phyloP scores from a whole-genome alignment of 2,329 filamentous ascomycete genomes.

The Ophiostoma fasciatum region DNA sequence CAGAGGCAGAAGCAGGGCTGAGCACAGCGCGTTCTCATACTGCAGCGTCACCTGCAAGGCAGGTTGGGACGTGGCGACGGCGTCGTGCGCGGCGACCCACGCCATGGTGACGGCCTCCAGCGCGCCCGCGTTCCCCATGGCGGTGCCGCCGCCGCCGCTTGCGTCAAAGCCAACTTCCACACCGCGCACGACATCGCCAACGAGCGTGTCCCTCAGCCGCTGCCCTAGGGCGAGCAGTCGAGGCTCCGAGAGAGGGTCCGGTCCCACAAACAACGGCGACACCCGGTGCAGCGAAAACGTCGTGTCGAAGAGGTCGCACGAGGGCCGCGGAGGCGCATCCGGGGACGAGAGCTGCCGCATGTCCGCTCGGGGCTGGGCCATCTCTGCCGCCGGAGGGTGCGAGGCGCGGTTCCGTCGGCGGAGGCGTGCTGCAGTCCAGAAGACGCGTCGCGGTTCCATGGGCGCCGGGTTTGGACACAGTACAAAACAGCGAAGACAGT shows the following conservation, averaged over 20 bases:
- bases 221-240: conserved; percentile 30
- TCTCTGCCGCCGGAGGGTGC: no score
- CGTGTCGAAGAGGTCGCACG: conserved; percentile 34
- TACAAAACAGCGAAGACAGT: no score
- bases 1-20: conserved; percentile 33
- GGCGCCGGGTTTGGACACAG: neutral
- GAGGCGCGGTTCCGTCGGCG: neutral
- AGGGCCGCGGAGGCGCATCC: conserved; percentile 11
- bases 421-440: neutral
- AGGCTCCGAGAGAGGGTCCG: conserved; percentile 20
- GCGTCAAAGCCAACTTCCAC: conserved; percentile 36
- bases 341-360: neutral
- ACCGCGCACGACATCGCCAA: conserved; percentile 45
- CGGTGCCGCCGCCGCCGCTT: conserved; percentile 21
- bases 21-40: conserved; percentile 38
- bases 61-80: conserved; percentile 14
- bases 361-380: conserved; percentile 1
- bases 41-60: conserved; percentile 31
- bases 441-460: neutral
- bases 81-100: conserved; percentile 24
- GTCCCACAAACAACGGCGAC: conserved; percentile 36
- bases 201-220: conserved; percentile 37
- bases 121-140: conserved; percentile 25
- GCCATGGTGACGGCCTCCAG: conserved; percentile 32
- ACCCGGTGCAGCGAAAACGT: conserved; percentile 42